Percentiles rank a stretch among this genome's conserved stretches.
phyloP scores from a whole-genome alignment of 495 filamentous ascomycete genomes.

The Amphirosellinia nigrospora region DNA sequence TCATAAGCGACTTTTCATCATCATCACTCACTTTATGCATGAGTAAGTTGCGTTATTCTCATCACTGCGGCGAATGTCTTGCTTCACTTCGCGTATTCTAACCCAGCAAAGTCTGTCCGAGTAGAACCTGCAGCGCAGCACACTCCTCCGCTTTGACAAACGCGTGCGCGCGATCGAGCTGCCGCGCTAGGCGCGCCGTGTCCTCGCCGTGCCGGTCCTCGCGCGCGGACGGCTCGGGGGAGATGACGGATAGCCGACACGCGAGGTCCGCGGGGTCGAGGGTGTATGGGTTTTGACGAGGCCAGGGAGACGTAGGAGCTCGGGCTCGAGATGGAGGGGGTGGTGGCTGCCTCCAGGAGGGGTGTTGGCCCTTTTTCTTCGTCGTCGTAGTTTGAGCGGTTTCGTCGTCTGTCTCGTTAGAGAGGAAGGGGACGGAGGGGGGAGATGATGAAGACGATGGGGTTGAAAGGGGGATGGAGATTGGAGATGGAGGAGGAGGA shows the following conservation, averaged over 20 bases:
- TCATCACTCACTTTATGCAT: too few relatives aligned
- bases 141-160: not conserved
- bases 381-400: conserved; percentile 17
- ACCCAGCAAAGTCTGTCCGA: not conserved
- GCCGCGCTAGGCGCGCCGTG: not conserved
- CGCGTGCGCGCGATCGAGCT: not conserved
- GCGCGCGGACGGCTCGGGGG: not conserved
- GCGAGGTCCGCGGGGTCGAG: not conserved
- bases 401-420: conserved; percentile 13
- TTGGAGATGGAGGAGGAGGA: not conserved
- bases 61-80: too few relatives aligned
- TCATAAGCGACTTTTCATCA: too few relatives aligned
- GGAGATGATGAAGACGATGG: not conserved
- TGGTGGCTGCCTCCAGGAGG: not conserved
- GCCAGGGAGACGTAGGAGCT: conserved; percentile 13
- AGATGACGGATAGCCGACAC: not conserved
- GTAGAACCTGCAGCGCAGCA: not conserved
- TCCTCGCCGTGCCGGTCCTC: not conserved
- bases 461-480: not conserved
- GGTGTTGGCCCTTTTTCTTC: not conserved
- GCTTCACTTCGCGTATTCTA: not conserved
- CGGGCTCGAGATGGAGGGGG: conserved; percentile 17
- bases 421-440: not conserved
- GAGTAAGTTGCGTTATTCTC: too few relatives aligned
- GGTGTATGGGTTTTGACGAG: conserved; percentile 18